Base-by-base conservation (phyloP, 768 basidiomycete species). In the Kwoniella heveanensis region DNA sequence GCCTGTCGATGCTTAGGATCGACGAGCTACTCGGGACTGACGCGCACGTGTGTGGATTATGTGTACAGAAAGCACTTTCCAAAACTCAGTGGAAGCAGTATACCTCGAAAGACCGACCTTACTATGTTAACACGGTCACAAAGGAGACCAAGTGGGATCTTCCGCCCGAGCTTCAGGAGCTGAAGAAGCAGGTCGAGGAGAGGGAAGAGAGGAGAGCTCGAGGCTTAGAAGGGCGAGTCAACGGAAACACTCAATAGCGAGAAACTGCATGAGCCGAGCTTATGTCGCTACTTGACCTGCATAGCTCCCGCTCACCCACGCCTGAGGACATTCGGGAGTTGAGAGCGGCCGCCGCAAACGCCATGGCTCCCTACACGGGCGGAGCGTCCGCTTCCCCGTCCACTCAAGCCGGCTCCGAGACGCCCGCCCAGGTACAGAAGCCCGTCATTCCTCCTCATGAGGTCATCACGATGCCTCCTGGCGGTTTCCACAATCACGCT, bases 61-160 rank as follows among this genome's bases (percentile, higher is more conserved):
- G 48, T 19, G 29, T 17, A 30, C 71, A 94, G 90, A 87, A 88
- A 74, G 92, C 92, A n/a, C 82, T 97, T 53, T 87, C 85, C 30
- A 84, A 91, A 79, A 96, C 94, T 13, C 86, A 87, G 81, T 98
- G 94, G 94, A 96, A 95, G 77, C 92, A 96, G 79, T 99, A 97
- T 78, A 90, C 91, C 68, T 90, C 91, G 2, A 90, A 90, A 55
- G 92, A 91, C 27, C 82, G 92, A 69, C 73, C 77, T 13, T 82
- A 82, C 68, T 82, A 80, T 66, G 80, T 73, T 1, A 73, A 96
- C 88, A 89, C 87, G 30, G 88, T 90, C 46, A 85, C 88, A 29
- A 95, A 92, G 71, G 91, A 95, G 80, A 95, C 93, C 1, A 77
- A 77, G 83, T 98, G 96, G 96, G 92, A 95, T 63, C 89, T 95